These are phyloP conservation scores for Irpex sp. DNA, from an alignment of 1,284 basidiomycete genomes.

Conservation along the genomic window DNA sequence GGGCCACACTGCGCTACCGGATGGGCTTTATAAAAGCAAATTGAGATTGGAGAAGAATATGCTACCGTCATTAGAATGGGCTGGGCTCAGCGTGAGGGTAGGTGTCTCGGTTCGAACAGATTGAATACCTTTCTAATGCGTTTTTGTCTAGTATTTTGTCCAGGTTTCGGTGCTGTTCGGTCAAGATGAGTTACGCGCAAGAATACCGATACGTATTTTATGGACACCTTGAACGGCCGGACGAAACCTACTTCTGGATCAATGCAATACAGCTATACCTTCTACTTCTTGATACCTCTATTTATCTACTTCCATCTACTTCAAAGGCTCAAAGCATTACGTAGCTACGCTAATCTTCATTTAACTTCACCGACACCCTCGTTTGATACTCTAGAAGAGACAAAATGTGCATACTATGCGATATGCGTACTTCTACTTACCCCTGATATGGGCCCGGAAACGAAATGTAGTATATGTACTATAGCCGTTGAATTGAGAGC, in stretches of 20 bases:
- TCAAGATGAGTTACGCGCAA: conserved; percentile 55
- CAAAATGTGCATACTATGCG: not conserved
- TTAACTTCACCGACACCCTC: not conserved
- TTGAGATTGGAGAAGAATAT: conserved; percentile 51
- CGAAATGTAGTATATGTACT: not conserved
- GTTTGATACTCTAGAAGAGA: not conserved
- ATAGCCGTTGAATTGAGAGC: not conserved
- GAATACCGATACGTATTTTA: conserved; percentile 54
- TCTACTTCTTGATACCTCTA: not conserved
- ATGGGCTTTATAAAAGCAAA: conserved; percentile 61
- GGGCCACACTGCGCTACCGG: conserved; percentile 46
- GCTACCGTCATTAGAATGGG: conserved; percentile 63
- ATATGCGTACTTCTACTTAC: not conserved
- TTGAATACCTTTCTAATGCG: conserved; percentile 3
- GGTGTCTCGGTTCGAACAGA: conserved; percentile 15
- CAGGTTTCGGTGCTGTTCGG: conserved; percentile 63
- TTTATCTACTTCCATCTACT: not conserved
- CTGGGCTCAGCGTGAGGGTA: conserved; percentile 64
- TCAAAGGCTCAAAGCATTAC: too few relatives aligned
- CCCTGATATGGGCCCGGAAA: not conserved
- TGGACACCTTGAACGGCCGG: conserved; percentile 23
- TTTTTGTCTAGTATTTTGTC: conserved; percentile 55
- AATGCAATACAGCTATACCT: not conserved
- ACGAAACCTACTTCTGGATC: not conserved
- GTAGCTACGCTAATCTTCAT: not conserved